Base-by-base conservation (phyloP, 108 stramenopile species). In the Fragilariopsis cylindrus region DNA sequence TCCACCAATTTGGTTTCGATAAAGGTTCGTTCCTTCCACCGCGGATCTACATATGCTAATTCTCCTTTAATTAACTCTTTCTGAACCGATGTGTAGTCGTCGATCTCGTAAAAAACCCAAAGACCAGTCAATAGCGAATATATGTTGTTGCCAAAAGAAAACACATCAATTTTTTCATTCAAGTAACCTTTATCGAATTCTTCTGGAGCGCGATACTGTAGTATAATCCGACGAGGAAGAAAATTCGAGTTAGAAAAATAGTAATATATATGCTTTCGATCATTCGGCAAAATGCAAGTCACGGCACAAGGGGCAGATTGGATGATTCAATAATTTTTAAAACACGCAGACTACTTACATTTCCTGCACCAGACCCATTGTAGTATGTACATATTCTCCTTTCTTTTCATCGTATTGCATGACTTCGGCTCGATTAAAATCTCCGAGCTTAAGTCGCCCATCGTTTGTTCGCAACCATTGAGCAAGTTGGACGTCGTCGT, bases 401-500 rank as follows among this genome's bases (percentile, higher is more conserved):
- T 81, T 86, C 11, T 69, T 54, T n/a, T 67, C 60, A 52, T 88
- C 83, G 75, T 73, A 92, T 16, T 80, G 45, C 75, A 88, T 83
- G 40, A 90, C 75, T 18, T 81, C 78, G 4, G 89, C 92, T 19
- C 90, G 90, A 60, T 91, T 95, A 53, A 95, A 95, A 68, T 95
- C 93, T 43, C 88, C 88, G 39, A 95, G 81, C 58, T 90, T 89
- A 43, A 89, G 57, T 9, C 52, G 60, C 5, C 89, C 91, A 39
- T 92, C 86, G 7, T 75, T 69, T 7, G 75, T 83, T 11, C 73
- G 74, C 19, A 95, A 69, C 90, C 90, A 92, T 73, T 95, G 93
- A 56, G 85, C 88, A n/a, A 89, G 80, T 76, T 92, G 91, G 7
- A 92, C 78, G 48, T 93, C 92, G 56, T 90, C 89, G 57, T 90